A percentile compares a stretch with the other conserved stretches of the same genome.
phyloP scores from a whole-genome alignment of 2,329 filamentous ascomycete genomes.

The Lasiodiplodia gonubiensis region DNA sequence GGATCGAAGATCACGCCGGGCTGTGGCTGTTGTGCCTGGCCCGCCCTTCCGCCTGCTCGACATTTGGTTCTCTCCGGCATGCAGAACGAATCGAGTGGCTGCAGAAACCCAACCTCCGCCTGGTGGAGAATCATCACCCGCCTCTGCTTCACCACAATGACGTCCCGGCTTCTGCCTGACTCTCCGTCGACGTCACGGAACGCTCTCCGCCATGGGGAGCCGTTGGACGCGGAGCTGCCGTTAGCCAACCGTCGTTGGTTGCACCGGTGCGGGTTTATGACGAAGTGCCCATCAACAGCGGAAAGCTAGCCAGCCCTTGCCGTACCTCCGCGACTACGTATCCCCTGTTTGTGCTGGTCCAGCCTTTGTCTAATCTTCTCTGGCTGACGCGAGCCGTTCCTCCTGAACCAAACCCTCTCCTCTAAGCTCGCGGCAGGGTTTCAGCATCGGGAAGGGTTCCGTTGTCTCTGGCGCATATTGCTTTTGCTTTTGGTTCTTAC shows the following conservation, averaged over 20 bases:
- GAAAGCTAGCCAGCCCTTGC: not conserved
- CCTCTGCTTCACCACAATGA: not conserved
- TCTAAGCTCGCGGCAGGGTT: not conserved
- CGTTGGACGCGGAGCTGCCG: not conserved
- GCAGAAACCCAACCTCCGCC: not conserved
- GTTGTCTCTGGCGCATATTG: not conserved
- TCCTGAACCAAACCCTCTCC: not conserved
- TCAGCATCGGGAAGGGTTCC: not conserved
- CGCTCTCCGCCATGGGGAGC: conserved; percentile 18
- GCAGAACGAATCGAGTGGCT: not conserved
- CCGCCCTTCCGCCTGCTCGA: not conserved
- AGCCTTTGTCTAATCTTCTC: not conserved
- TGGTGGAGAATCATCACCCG: not conserved
- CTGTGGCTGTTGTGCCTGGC: conserved; percentile 6
- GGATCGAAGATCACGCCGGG: not conserved
- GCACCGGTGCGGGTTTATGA: not conserved
- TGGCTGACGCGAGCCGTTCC: not conserved
- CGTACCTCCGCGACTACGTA: not conserved
- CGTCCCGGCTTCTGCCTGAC: not conserved
- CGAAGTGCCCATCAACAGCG: not conserved
- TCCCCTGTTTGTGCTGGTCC: not conserved
- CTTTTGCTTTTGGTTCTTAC: not conserved
- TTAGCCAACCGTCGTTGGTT: not conserved
- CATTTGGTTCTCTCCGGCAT: not conserved
- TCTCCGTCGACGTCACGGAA: conserved; percentile 1